Conservation (phyloP, 1,284 basidiomycete species). For the Marasmius tenuissimus region DNA sequence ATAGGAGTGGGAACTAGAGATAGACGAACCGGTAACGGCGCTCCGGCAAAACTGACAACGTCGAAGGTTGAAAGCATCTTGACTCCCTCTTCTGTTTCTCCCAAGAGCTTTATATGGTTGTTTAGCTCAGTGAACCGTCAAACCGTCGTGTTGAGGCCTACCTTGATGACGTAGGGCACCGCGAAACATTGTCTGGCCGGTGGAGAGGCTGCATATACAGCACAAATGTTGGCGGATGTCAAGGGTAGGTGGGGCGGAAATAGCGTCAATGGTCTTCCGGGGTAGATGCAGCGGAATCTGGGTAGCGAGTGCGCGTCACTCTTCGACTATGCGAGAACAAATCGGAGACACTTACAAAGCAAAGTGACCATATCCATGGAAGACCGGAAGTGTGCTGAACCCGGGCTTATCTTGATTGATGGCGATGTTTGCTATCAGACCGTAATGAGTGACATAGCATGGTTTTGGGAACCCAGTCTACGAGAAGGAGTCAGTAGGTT, state of each 20-base stretch:
- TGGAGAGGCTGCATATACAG: slow-evolving; percentile 29
- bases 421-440: slow-evolving; percentile 34
- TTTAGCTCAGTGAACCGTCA: slow-evolving; percentile 42
- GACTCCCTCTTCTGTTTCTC: slow-evolving; percentile 48
- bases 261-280: slow-evolving; percentile 27
- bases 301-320: too few species aligned
- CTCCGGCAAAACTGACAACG: slow-evolving; percentile 49
- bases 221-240: slow-evolving; percentile 47
- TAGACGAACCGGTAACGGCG: slow-evolving; percentile 31
- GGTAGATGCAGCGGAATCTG: slow-evolving; percentile 16
- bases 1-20: background rate
- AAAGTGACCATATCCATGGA: slow-evolving; percentile 47
- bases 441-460: slow-evolving; percentile 40
- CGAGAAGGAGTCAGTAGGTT: background rate
- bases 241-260: slow-evolving; percentile 54
- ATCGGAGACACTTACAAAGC: slow-evolving; percentile 33
- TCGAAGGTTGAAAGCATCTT: slow-evolving; percentile 46
- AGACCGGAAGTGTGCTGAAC: slow-evolving; percentile 48
- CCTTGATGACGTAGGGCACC: slow-evolving; percentile 32
- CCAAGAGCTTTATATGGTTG: slow-evolving; percentile 43
- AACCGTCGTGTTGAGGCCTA: slow-evolving; percentile 36
- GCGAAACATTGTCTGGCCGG: slow-evolving; percentile 26
- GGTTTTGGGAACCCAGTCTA: slow-evolving; percentile 45
- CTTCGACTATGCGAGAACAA: background rate
- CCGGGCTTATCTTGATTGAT: slow-evolving; percentile 40